Percentiles rank a stretch among this genome's conserved stretches.
Evolutionary conservation across 164 flowering plant genomes (phyloP).

Genomic region (Umbilicus rupestris): DNA sequence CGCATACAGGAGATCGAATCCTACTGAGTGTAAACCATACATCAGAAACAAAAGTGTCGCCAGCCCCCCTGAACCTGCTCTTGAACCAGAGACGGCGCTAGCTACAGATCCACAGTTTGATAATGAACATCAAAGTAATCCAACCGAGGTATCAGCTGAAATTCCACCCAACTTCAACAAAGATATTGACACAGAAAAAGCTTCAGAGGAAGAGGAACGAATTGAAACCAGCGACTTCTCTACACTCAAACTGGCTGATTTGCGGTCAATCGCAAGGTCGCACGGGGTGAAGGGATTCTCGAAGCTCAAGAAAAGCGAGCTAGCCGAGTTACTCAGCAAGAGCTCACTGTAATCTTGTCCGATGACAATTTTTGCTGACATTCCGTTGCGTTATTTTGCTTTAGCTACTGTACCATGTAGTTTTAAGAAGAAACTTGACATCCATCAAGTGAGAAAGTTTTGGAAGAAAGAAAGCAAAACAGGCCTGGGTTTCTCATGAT

Average conservation of each 20-base stretch:
- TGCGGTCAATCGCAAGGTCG: constrained; percentile 70
- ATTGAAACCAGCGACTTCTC: constrained; percentile 30
- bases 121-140: constrained; percentile 4
- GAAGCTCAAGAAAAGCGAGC: constrained; percentile 73
- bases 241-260: constrained; percentile 54
- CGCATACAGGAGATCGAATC: constrained; percentile 17
- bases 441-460: too few relatives aligned
- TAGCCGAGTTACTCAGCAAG: constrained; percentile 46
- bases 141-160: constrained; percentile 24
- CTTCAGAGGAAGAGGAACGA: constrained; percentile 16
- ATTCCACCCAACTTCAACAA: constrained; percentile 15
- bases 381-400: neutral
- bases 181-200: constrained; percentile 28
- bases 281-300: constrained; percentile 83
- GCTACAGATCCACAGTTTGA: constrained; percentile 15
- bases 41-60: constrained; percentile 10
- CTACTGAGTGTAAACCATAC: constrained; percentile 13
- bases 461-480: too few relatives aligned
- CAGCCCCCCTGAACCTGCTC: constrained; percentile 10
- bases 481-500: too few relatives aligned
- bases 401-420: too few relatives aligned
- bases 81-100: constrained; percentile 19
- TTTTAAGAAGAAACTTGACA: too few relatives aligned
- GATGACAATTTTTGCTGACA: neutral
- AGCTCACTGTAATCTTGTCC: constrained; percentile 14